Evolutionary conservation across 352 stramenopile species (phyloP).

Genomic region (Globisporangium nagaii): DNA sequence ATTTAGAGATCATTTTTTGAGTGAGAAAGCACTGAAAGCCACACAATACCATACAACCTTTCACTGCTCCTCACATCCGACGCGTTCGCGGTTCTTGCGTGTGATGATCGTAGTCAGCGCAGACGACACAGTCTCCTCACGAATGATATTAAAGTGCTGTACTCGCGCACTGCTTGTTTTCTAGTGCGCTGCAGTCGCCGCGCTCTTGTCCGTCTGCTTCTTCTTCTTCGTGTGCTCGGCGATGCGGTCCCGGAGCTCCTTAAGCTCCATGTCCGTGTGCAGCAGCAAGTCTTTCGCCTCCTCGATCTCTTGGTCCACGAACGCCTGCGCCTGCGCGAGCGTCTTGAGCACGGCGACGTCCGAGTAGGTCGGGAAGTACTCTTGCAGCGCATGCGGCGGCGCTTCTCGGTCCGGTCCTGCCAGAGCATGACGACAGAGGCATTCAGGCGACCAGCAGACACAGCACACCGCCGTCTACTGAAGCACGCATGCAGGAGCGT

Average conservation of each 20-base stretch:
- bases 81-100: not conserved
- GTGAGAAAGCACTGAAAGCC: not conserved
- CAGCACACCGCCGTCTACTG: too few relatives aligned
- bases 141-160: too few relatives aligned
- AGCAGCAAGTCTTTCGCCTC: conserved; percentile 69
- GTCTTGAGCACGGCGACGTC: conserved; percentile 86
- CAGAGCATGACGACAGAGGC: not conserved
- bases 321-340: conserved; percentile 78
- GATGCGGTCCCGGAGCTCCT: conserved; percentile 71
- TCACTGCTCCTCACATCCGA: not conserved
- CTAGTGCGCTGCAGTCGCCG: conserved; percentile 14
- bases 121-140: too few relatives aligned
- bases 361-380: conserved; percentile 84
- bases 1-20: conserved; percentile 1
- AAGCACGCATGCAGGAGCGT: not conserved
- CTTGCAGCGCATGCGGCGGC: conserved; percentile 62
- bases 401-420: conserved; percentile 60
- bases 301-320: conserved; percentile 67
- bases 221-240: conserved; percentile 76
- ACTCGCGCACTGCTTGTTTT: too few relatives aligned
- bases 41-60: not conserved
- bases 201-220: conserved; percentile 54
- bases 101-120: too few relatives aligned
- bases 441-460: not conserved
- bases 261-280: conserved; percentile 60